Evolutionary conservation across 345 rosid species (phyloP), one percentile per base, ranked within the genome.

Genomic region (Trapa incisa): DNA sequence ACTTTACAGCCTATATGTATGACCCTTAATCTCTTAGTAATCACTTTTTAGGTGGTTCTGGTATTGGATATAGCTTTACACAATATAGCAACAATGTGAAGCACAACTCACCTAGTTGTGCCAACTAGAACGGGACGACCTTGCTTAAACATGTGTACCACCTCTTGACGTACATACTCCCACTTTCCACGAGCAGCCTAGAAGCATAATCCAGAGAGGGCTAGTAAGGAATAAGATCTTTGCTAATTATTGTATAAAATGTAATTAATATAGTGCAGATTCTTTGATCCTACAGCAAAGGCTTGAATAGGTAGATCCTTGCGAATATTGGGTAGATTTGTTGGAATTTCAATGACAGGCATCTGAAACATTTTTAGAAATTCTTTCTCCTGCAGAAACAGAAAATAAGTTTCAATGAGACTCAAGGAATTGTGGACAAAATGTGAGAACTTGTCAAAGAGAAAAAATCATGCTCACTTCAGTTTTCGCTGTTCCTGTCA

Each of bases 401-500:
- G 57, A 54, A 63, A 8, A 54, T 22, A 70, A 60, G 63, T 11
- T 35, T 32, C 37, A 50, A 33, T 41, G 47, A 42, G 37, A 54
- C 16, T 65, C 52, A 14, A 66, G 61, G 48, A 68, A 32, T 32
- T 58, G 16, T 38, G 38, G 22, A 54, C 10, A 54, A 56, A 68
- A 72, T 64, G n/a, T 17, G 39, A 37, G 63, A 67, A 37, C 22
- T 5, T 67, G 60, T 17, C 16, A 32, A 41, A 37, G 8, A 64
- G 43, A 65, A 58, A 41, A 42, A 41, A 57, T 48, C 47, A 58
- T 45, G 42, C 86, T 57, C 84, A 92, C 96, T 81, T 92, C 98
- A 64, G 98, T 92, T 84, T 92, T 92, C 76, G 98, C 98, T 39
- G 98, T 92, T 71, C 98, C 98, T 54, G 98, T 92, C 98, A 92